Base-by-base conservation (phyloP, 2,329 filamentous ascomycete species). In the Colletotrichum tropicicola region DNA sequence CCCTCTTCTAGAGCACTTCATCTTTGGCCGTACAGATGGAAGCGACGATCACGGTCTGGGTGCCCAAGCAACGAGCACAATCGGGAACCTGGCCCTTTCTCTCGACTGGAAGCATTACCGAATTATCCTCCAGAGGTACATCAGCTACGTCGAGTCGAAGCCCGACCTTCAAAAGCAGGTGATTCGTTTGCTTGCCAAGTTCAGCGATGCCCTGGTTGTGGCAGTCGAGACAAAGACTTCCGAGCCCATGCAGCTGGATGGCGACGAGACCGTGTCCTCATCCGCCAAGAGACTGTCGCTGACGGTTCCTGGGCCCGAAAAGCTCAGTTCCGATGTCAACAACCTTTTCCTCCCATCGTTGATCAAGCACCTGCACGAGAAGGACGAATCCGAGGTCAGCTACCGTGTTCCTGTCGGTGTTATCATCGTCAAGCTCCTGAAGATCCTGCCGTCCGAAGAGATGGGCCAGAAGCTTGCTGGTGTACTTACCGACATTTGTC, bases 331-430 rank as follows among this genome's bases (percentile, higher is more conserved):
- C 1, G 93, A 97, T 70, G 82, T 98, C 55, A 86, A 87, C 41
- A 87, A 88, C 19, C 89, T 90, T 67, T 92, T 97, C 71, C 80
- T 97, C 37, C 93, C 95, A 0, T 87, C 92, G 17, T 80, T 99
- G 30, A 85, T 91, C n/a, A 87, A 89, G 47, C 96, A 97, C 74
- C 86, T 98, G 27, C 94, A 98, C 71, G 90, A 97, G 72, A 98
- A 98, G 77, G 93, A 98, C 68, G 96, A 99, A 75, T 90, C 93
- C 1, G 94, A 94, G 52, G 95, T 99, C 77, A 97, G 94, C 79
- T 88, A 96, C 55, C 92, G 96, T 75, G 91, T 98, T 32, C 94
- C 95, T 1, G 91, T 97, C 5, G 94, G 94, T 25, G 88, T 98
- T 35, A 93, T 96, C 27, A 88, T 95, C 44, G 91, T 97, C 66